phyloP scores from a whole-genome alignment of 257 asterid genomes.

The Cynanchum wilfordii region DNA sequence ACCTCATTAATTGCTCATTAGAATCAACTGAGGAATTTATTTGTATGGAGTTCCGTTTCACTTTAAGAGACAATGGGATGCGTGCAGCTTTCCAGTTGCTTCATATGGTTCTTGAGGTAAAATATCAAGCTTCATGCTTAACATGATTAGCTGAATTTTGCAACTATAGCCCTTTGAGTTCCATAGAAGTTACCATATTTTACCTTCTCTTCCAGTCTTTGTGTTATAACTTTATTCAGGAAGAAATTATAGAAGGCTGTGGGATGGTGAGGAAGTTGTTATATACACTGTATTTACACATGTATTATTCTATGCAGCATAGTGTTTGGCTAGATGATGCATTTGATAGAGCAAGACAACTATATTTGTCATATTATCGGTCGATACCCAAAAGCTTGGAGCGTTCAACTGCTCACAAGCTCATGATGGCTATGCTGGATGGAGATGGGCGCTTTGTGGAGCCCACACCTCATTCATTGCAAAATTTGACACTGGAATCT shows the following conservation, averaged over 20 bases:
- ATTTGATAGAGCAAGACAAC: conserved; percentile 93
- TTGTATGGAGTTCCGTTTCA: conserved; percentile 97
- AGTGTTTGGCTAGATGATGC: conserved; percentile 99
- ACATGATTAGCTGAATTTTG: neutral
- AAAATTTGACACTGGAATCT: conserved; percentile 60
- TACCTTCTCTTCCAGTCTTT: neutral
- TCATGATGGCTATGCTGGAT: conserved; percentile 91
- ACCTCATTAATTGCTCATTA: conserved; percentile 92
- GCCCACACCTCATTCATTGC: conserved; percentile 90
- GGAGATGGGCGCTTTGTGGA: conserved; percentile 98
- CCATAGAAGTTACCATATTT: neutral
- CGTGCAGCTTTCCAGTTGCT: conserved; percentile 98
- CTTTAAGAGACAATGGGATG: conserved; percentile 93
- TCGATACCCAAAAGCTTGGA: conserved; percentile 97
- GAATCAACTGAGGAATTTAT: conserved; percentile 99
- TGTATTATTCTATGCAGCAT: conserved; percentile 57
- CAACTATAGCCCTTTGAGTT: neutral
- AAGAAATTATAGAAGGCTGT: neutral
- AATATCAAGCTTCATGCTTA: neutral
- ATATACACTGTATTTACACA: conserved; percentile 8
- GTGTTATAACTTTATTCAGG: neutral
- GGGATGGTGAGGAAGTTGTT: neutral
- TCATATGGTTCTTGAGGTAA: conserved; percentile 99
- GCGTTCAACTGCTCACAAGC: conserved; percentile 99
- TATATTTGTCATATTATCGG: conserved; percentile 88